Base-by-base conservation (phyloP, 2,329 filamentous ascomycete genomes). In the Fusarium luffae region DNA sequence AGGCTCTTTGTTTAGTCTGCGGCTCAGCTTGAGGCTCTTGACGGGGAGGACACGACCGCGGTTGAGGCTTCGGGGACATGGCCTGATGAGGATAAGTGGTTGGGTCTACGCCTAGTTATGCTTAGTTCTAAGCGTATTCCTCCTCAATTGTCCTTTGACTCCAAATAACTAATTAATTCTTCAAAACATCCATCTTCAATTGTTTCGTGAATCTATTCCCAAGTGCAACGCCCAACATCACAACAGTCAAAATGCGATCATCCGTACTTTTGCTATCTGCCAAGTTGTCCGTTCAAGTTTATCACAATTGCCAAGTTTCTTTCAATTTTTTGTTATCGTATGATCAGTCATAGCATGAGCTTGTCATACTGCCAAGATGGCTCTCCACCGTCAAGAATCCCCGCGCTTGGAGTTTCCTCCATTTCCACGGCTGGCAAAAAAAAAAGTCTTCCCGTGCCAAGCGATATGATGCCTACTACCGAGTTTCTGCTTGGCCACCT, bases 11-110 rank as follows among this genome's bases (percentile, higher is more conserved):
- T 51, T 37, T 41, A 52, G 32, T 0, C n/a, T 52, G 49, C 49
- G 49, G 49, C 49, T 52, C 49, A 52, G 34, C n/a, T 23, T 52
- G 49, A 52, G 49, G 49, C 49, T 52, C 49, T 52, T 52, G 34
- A 52, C n/a, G 49, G 49, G 32, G 27, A 28, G 27, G 19, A 28
- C 27, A 27, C n/a, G 23, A 28, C 49, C 32, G 23, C 32, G 27
- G 10, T 28, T 52, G 23, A 52, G 23, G 18, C 49, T 52, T 52
- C 49, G 49, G 49, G 32, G 23, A n/a, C 49, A 52, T 28, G 49
- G 13, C 34, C 49, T 41, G 49, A 52, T 52, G 25, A 8, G 27
- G 49, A 16, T 52, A 41, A 52, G 49, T 52, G 25, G 34, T 52
- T 28, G 13, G 19, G 49, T 27, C 49, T 52, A 52, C 23, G 32